Conservation (phyloP, 2,329 filamentous ascomycete species). For the Emericellopsis atlantica region DNA sequence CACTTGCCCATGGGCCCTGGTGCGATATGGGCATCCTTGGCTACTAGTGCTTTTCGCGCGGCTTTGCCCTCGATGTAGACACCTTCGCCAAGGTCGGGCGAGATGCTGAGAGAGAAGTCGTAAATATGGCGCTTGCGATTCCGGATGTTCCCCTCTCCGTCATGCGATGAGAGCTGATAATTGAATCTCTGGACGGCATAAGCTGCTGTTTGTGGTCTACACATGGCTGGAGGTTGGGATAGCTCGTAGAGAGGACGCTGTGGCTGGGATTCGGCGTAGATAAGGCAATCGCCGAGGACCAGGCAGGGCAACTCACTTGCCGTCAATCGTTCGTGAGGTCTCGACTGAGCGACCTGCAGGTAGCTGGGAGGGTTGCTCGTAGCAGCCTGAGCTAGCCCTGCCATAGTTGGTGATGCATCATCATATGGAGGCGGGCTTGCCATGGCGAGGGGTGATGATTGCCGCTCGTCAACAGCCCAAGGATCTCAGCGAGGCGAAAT, state of each 20-base stretch:
- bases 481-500: no score
- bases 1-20: neutral
- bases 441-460: no score
- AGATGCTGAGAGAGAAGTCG: neutral
- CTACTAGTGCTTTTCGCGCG: neutral
- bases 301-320: neutral
- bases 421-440: neutral
- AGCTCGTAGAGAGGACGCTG: slow-evolving; percentile 3
- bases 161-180: neutral
- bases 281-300: slow-evolving; percentile 2
- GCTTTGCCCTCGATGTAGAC: neutral
- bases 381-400: neutral
- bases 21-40: neutral
- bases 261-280: slow-evolving; percentile 2
- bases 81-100: neutral
- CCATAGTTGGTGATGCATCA: neutral
- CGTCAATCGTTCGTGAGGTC: neutral
- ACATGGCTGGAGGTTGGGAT: neutral
- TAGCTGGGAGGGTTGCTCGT: neutral
- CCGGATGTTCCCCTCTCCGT: neutral
- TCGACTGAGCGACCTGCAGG: neutral
- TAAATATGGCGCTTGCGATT: neutral
- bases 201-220: neutral
- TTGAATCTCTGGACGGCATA: slow-evolving; percentile 3
- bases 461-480: no score